phyloP scores from a whole-genome alignment of 1,284 basidiomycete genomes.

The Mycosarcoma maydis region DNA sequence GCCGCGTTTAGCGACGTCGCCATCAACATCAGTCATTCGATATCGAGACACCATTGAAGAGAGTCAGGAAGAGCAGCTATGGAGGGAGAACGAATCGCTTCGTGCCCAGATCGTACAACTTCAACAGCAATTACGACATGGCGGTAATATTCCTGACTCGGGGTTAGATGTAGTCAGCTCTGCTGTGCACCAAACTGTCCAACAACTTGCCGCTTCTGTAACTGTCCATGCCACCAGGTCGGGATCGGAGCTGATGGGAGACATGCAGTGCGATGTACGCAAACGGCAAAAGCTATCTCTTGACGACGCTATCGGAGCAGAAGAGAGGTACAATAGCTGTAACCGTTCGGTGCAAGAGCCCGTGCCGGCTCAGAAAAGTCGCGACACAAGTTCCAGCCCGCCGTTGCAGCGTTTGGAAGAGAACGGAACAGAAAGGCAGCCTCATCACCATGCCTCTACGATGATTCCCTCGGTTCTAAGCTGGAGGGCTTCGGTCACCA shows the following conservation, averaged over 20 bases:
- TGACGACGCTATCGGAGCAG: no score
- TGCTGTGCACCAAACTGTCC: no score
- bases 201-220: no score
- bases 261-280: no score
- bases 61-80: not conserved
- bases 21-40: not conserved
- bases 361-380: no score
- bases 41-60: conserved; percentile 2
- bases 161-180: not conserved
- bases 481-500: not conserved
- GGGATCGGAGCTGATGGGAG: no score
- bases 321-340: no score
- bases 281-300: no score
- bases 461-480: conserved; percentile 2
- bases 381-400: no score
- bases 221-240: no score
- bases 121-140: conserved; percentile 2
- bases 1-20: conserved; percentile 1
- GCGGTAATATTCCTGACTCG: not conserved
- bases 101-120: conserved; percentile 17
- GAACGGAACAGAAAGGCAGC: not conserved
- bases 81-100: conserved; percentile 21
- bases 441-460: not conserved
- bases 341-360: no score
- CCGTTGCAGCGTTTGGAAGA: not conserved